These are phyloP conservation scores for Mrakia blollopis DNA, from an alignment of 768 basidiomycete species.

Conservation along the genomic window DNA sequence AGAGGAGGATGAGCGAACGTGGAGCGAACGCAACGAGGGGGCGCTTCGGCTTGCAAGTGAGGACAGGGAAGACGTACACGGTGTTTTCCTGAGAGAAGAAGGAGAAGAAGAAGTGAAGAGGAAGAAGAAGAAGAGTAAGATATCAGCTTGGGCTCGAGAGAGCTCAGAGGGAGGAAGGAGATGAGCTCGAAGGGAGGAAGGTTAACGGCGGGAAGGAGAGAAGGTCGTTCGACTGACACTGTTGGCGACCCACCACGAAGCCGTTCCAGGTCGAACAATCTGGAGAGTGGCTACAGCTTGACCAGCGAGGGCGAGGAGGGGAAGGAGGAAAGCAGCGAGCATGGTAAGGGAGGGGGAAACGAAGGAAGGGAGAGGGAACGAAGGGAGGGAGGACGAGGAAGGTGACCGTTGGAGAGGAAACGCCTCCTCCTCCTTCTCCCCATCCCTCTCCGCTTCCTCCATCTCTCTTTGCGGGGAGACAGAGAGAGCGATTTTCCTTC, in stretches of 20 bases:
- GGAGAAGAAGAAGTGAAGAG: background rate
- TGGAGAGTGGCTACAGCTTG: background rate
- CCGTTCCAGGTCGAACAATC: constrained; percentile 5
- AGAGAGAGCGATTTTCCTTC: too few relatives aligned
- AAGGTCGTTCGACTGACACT: background rate
- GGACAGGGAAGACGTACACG: background rate
- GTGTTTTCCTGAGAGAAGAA: background rate
- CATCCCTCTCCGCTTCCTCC: too few relatives aligned
- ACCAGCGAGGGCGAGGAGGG: constrained; percentile 5
- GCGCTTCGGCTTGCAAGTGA: background rate
- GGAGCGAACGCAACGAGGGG: background rate
- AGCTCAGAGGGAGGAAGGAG: too few relatives aligned
- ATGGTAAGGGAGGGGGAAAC: too few relatives aligned
- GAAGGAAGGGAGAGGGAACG: background rate
- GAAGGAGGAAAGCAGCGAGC: background rate
- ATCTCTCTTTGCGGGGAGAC: too few relatives aligned
- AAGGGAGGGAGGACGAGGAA: background rate
- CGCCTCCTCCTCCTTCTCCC: too few relatives aligned
- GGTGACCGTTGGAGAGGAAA: background rate
- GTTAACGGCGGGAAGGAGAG: too few relatives aligned
- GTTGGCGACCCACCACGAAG: constrained; percentile 14
- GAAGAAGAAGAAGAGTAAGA: background rate
- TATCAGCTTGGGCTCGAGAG: background rate
- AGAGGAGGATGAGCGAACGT: background rate
- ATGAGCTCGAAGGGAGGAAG: background rate